Evolutionary conservation across 306 rosid species (phyloP).

Genomic region (Amphicarpaea edgeworthii): DNA sequence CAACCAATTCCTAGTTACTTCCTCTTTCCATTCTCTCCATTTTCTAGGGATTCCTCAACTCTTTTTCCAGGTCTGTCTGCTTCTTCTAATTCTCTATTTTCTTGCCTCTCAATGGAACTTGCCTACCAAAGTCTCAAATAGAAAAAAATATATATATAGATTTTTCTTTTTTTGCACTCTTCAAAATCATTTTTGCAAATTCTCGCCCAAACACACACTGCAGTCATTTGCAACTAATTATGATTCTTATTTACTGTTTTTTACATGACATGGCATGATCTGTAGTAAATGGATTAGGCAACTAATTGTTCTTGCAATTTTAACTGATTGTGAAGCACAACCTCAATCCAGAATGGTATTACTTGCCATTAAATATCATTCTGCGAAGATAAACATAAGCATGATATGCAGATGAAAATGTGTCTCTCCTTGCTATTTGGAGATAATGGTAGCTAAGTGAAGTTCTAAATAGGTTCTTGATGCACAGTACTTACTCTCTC

Average conservation of each 20-base stretch:
- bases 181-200: not conserved
- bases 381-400: not conserved
- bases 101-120: not conserved
- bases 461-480: not conserved
- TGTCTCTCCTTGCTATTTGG: not conserved
- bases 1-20: not conserved
- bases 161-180: not conserved
- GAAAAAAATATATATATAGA: not conserved
- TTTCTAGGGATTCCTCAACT: slow-evolving; percentile 47
- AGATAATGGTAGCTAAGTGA: not conserved
- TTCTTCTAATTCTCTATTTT: slow-evolving; percentile 34
- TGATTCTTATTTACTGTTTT: slow-evolving; percentile 2
- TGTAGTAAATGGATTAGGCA: not conserved
- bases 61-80: slow-evolving; percentile 37
- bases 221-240: not conserved
- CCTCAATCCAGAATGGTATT: not conserved
- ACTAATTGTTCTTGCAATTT: not conserved
- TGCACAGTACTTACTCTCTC: slow-evolving; percentile 39
- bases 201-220: not conserved
- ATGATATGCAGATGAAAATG: not conserved
- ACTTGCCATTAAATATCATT: not conserved
- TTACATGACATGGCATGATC: not conserved
- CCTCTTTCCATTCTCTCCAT: slow-evolving; percentile 8
- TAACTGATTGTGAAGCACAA: not conserved
- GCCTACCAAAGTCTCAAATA: not conserved